Base-by-base conservation (phyloP, 192 early-diverging fungal species). In the Coemansia sp. region DNA sequence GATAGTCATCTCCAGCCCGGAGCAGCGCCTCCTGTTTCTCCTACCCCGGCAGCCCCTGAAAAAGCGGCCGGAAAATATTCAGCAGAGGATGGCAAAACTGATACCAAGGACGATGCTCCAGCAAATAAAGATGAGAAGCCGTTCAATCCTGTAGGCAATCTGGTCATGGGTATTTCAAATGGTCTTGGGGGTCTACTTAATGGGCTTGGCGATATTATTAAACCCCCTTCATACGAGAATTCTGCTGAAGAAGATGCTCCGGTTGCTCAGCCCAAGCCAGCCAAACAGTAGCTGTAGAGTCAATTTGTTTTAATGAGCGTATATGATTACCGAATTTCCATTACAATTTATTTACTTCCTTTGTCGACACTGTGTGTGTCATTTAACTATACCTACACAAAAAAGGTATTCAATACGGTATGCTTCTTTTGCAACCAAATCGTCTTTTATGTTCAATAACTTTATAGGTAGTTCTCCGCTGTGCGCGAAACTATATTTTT, bases 91-190 rank as follows among this genome's bases (percentile, higher is more conserved):
- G 64, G 55, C n/a, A 25, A 39, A 13, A 41, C 48, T 14, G 60
- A 24, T 23, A 64, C 43, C 1, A 52, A 21, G 1, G 24, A 40
- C 6, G 57, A 25, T 15, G 38, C 57, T 14, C 4, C 27, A 30
- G 7, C 27, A 2, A 30, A 30, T 30, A 2, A 30, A 30, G 27
- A 30, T 7, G 27, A 30, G 4, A 30, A 30, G 27, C 27, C 27
- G 27, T 43, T 40, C 46, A 68, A 74, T 45, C 72, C 72, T 11
- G 37, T 74, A 12, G 44, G 47, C 15, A 30, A 60, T 33, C n/a
- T 74, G 38, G 25, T 74, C 10, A 51, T 59, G 34, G 65, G 61
- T 12, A 42, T 74, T 23, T 64, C 66, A 9, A 54, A 67, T 33
- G 66, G 71, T 15, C 18, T 74, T 21, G 56, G 52, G 11, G 57